A percentile compares a stretch with the other conserved stretches of the same genome.
phyloP scores from a whole-genome alignment of 73 alveolate genomes.

The Tetrahymena borealis region DNA sequence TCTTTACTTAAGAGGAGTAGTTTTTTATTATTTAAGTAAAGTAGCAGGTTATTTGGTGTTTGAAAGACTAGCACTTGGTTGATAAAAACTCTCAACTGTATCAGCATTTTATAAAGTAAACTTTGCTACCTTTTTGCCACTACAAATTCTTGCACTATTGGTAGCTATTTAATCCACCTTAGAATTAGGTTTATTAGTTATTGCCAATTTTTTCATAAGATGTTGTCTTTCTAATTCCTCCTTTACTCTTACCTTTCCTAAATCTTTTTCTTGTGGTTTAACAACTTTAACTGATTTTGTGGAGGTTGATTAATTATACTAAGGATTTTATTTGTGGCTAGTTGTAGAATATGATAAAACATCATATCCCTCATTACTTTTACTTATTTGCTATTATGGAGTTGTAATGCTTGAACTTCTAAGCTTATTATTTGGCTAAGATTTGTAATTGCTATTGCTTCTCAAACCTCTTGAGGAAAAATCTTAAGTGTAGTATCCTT shows the following conservation, averaged over 20 bases:
- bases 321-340: neutral
- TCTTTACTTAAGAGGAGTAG: neutral
- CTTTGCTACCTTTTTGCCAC: neutral
- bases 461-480: neutral
- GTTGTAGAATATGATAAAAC: neutral
- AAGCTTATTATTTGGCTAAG: neutral
- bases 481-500: neutral
- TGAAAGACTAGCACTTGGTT: neutral
- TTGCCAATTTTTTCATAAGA: neutral
- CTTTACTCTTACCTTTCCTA: neutral
- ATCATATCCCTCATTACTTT: neutral
- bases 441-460: neutral
- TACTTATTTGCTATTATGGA: neutral
- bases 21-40: neutral
- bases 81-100: neutral
- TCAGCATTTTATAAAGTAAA: neutral
- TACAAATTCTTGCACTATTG: neutral
- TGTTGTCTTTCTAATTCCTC: neutral
- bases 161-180: neutral
- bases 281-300: neutral
- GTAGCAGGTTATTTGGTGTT: neutral
- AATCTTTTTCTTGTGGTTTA: neutral
- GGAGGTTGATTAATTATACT: neutral
- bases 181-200: neutral
- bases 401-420: neutral